Base-by-base conservation (phyloP, 495 filamentous ascomycete genomes). In the Lasiosphaeriaceae sp. region DNA sequence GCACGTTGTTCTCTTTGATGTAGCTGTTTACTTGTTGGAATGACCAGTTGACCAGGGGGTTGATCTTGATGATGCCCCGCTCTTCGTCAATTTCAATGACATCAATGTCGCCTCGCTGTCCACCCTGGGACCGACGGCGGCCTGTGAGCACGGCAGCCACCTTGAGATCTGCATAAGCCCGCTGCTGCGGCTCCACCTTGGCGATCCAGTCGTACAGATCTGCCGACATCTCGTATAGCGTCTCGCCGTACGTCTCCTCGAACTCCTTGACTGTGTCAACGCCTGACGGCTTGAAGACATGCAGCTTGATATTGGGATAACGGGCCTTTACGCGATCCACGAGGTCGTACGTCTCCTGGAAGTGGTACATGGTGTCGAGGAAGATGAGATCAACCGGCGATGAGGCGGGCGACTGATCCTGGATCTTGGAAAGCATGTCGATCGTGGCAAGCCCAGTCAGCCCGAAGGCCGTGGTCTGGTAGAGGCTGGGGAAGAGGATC, bases 401-500 rank as follows among this genome's bases (percentile, higher is more conserved):
- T 48, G 83, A 78, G 43, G 79, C 74, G 11, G 86, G 81, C 8
- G 82, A 80, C 52, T 88, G 85, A 24, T 83, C 74, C 57, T 89
- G 82, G 63, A 97, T 77, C 68, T 91, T 90, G 57, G 92, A 92
- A 22, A 97, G 83, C 85, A 98, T 96, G 71, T 98, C 94, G 62
- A 97, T 74, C 55, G 92, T 97, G 48, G 88, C 94, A 22, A 98
- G 85, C 48, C 94, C 94, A 6, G 92, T 96, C 43, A 97, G 79
- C 43, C 94, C 94, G 63, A 98, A 97, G 39, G 94, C 93, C n/a
- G 94, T 97, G 45, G 92, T 92, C 76, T 98, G 94, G 77, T 86
- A 97, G 12, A 98, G 86, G 64, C 85, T 84, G 54, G 94, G 95
- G 64, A 98, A 86, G 54, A 92, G 88, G 49, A 86, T 87, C 67